phyloP scores from a whole-genome alignment of 2,329 filamentous ascomycete species.

The Sclerotiophoma versabilis region DNA sequence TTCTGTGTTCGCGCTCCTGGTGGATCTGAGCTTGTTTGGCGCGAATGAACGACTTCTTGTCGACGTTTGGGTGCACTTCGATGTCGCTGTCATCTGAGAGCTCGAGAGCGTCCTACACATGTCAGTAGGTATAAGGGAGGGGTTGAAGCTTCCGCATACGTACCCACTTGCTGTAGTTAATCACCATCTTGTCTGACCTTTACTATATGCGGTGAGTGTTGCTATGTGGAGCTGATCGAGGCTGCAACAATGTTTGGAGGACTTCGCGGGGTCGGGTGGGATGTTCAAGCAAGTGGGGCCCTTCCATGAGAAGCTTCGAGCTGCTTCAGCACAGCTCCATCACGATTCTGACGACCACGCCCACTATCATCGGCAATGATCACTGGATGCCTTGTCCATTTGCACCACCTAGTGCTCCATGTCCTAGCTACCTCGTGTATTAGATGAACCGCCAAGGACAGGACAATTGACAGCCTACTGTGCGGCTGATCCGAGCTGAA shows the following conservation, averaged over 20 bases:
- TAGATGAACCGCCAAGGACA: not conserved
- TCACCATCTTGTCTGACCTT: conserved; percentile 54
- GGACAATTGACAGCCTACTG: not conserved
- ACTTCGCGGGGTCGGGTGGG: conserved; percentile 19
- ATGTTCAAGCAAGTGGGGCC: conserved; percentile 16
- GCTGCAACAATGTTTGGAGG: conserved; percentile 20
- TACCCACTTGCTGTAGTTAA: conserved; percentile 78
- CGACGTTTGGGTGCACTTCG: conserved; percentile 98
- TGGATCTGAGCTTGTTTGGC: conserved; percentile 98
- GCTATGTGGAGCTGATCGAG: conserved; percentile 18
- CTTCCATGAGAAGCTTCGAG: conserved; percentile 35
- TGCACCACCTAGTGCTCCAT: not conserved
- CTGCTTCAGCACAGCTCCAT: conserved; percentile 17
- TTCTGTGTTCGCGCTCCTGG: conserved; percentile 83
- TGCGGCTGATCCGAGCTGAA: not conserved
- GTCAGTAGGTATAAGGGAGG: conserved; percentile 12
- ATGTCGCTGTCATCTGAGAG: conserved; percentile 98
- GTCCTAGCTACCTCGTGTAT: not conserved
- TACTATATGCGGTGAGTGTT: conserved; percentile 7
- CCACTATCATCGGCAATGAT: not conserved
- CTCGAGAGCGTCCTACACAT: conserved; percentile 79
- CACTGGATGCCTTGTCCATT: not conserved
- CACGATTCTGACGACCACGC: not conserved
- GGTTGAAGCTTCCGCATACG: conserved; percentile 24
- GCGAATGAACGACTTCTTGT: conserved; percentile 97